Percentiles rank a stretch among this genome's conserved stretches.
Conservation (phyloP, 1,284 basidiomycete genomes). For the Pulveroboletus ridleyi region DNA sequence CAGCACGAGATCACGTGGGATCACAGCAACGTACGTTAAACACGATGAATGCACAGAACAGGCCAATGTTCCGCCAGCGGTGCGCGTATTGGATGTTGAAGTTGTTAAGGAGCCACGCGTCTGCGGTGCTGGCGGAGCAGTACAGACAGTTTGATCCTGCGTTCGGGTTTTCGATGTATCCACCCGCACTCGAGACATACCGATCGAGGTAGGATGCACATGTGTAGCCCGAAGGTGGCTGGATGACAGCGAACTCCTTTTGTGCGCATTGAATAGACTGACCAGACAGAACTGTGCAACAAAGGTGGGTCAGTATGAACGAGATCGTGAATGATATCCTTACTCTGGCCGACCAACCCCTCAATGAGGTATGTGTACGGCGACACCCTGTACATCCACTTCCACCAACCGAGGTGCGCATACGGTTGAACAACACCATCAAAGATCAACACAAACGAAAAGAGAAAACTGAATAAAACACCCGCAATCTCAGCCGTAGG, state of each 20-base stretch:
- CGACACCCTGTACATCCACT: slow-evolving; percentile 83
- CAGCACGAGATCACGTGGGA: not conserved
- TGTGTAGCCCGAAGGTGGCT: slow-evolving; percentile 76
- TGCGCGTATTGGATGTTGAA: slow-evolving; percentile 58
- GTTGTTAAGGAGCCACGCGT: slow-evolving; percentile 46
- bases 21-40: slow-evolving; percentile 52
- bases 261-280: slow-evolving; percentile 68
- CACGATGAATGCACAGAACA: slow-evolving; percentile 49
- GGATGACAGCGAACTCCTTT: slow-evolving; percentile 70
- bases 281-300: slow-evolving; percentile 48
- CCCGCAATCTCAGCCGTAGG: slow-evolving; percentile 72
- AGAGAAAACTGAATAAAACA: slow-evolving; percentile 69
- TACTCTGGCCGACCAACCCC: slow-evolving; percentile 58
- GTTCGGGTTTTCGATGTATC: slow-evolving; percentile 80
- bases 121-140: slow-evolving; percentile 58
- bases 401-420: slow-evolving; percentile 77
- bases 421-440: slow-evolving; percentile 74
- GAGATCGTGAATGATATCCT: not conserved
- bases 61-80: slow-evolving; percentile 57
- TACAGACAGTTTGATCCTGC: slow-evolving; percentile 70
- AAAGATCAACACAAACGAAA: slow-evolving; percentile 74
- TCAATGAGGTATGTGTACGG: slow-evolving; percentile 81
- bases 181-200: slow-evolving; percentile 69
- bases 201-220: slow-evolving; percentile 73
- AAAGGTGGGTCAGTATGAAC: not conserved